phyloP scores from a whole-genome alignment of 306 rosid species.

The Cercis canadensis region DNA sequence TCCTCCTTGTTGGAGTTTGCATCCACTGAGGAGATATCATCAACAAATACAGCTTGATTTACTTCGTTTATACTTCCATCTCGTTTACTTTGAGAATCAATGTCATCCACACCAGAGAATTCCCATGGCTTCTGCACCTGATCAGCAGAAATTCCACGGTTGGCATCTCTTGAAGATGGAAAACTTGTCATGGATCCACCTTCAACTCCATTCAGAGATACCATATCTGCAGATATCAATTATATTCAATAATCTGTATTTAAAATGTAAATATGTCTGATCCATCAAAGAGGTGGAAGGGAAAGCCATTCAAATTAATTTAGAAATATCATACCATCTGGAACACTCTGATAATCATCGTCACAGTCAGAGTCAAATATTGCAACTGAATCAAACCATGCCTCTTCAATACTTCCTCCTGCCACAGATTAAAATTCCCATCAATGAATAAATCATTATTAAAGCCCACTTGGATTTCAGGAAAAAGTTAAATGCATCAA shows the following conservation, averaged over 20 bases:
- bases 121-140: conserved; percentile 50
- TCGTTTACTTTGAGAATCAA: conserved; percentile 48
- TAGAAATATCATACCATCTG: conserved; percentile 65
- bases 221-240: conserved; percentile 57
- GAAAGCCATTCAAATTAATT: conserved; percentile 13
- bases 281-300: neutral
- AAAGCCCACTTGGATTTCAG: conserved; percentile 30
- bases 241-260: neutral
- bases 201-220: conserved; percentile 62
- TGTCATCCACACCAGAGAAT: conserved; percentile 43
- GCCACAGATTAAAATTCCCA: conserved; percentile 34
- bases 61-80: conserved; percentile 54
- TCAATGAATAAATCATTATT: conserved; percentile 20
- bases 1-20: conserved; percentile 66
- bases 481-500: neutral
- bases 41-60: conserved; percentile 73
- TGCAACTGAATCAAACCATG: conserved; percentile 84
- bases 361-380: conserved; percentile 87
- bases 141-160: conserved; percentile 49
- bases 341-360: conserved; percentile 86
- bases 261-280: neutral
- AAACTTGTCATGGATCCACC: conserved; percentile 50
- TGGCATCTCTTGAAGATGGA: conserved; percentile 56
- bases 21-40: conserved; percentile 75
- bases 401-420: conserved; percentile 66